Conservation (phyloP, 345 rosid genomes). For the Excoecaria agallocha region DNA sequence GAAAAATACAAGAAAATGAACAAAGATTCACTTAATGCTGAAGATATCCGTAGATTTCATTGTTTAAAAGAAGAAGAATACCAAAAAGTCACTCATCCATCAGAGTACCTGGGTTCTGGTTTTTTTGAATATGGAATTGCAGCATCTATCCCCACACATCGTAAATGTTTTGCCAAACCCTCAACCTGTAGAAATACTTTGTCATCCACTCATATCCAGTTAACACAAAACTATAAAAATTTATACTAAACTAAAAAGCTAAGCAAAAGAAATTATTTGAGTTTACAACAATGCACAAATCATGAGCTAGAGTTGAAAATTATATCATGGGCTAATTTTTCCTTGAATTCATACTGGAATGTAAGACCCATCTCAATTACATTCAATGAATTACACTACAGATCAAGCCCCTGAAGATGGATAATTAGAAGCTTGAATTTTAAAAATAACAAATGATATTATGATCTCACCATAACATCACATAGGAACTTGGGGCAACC, state of each 20-base stretch:
- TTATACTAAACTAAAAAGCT: background rate
- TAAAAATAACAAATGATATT: conserved; percentile 1
- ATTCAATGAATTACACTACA: background rate
- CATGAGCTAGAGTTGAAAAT: too few species aligned
- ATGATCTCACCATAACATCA: conserved; percentile 75
- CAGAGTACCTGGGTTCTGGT: conserved; percentile 68
- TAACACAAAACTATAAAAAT: conserved; percentile 1
- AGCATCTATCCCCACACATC: conserved; percentile 92
- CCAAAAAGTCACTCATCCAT: background rate
- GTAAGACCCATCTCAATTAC: background rate
- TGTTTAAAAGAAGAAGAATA: background rate
- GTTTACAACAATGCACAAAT: background rate
- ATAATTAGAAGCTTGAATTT: background rate
- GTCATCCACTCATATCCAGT: conserved; percentile 20
- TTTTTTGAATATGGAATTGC: conserved; percentile 63
- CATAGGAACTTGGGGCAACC: conserved; percentile 86
- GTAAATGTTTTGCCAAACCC: conserved; percentile 93
- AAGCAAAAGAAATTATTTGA: background rate
- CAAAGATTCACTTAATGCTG: background rate
- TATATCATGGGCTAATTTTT: background rate
- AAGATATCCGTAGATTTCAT: background rate
- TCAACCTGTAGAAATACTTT: conserved; percentile 52
- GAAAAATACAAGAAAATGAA: conserved; percentile 10
- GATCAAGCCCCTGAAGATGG: background rate
- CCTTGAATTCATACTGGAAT: background rate